These are phyloP conservation scores for Fusarium sp. DNA, from an alignment of 2,329 filamentous ascomycete species.

Conservation along the genomic window DNA sequence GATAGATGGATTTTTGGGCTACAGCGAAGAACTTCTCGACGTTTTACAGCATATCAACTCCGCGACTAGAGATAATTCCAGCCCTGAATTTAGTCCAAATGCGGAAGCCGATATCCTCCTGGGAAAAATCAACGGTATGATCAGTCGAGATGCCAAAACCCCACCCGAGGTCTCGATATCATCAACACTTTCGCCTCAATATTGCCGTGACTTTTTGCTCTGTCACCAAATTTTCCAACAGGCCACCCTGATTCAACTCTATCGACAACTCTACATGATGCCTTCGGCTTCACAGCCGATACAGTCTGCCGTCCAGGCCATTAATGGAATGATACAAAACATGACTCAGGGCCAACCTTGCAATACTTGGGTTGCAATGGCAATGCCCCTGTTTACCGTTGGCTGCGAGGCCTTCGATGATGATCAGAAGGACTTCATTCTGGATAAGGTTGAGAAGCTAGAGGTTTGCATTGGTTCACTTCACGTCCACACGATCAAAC, in stretches of 20 bases:
- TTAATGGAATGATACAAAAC: conserved; percentile 39
- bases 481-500: conserved; percentile 41
- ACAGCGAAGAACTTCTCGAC: conserved; percentile 44
- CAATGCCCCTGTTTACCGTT: conserved; percentile 46
- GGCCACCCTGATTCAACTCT: conserved; percentile 42
- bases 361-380: conserved; percentile 49
- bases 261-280: conserved; percentile 39
- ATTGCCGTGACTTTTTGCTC: conserved; percentile 40
- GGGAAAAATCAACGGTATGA: conserved; percentile 40
- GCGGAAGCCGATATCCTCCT: conserved; percentile 37
- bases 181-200: conserved; percentile 36
- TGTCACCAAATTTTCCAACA: conserved; percentile 46
- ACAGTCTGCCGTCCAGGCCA: conserved; percentile 29
- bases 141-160: conserved; percentile 32
- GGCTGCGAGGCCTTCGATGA: conserved; percentile 43
- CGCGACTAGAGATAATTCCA: background rate
- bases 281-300: conserved; percentile 33
- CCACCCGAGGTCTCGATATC: conserved; percentile 38
- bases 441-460: conserved; percentile 44
- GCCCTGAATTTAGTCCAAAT: background rate
- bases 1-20: conserved; percentile 47
- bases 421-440: conserved; percentile 34
- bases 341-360: conserved; percentile 47
- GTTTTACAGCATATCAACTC: conserved; percentile 41
- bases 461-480: conserved; percentile 43